These are phyloP conservation scores for Ogataea sp. DNA, from an alignment of 805 yeast species.

Conservation along the genomic window DNA sequence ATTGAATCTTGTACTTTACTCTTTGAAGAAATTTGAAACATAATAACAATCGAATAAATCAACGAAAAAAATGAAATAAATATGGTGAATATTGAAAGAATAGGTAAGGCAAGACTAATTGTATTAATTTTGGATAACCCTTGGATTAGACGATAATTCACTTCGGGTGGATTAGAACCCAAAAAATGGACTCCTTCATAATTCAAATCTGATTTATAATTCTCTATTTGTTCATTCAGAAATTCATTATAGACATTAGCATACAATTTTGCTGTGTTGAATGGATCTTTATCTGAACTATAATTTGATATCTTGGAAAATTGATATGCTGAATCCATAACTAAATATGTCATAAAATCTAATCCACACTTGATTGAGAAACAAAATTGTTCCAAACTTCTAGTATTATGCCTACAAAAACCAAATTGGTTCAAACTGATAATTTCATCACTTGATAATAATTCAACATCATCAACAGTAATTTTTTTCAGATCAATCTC, in stretches of 20 bases:
- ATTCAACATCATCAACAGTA: constrained; percentile 4
- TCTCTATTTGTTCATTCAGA: constrained; percentile 17
- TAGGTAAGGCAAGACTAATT: constrained; percentile 10
- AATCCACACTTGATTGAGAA: constrained; percentile 30
- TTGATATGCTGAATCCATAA: constrained; percentile 43
- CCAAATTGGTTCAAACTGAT: constrained; percentile 40
- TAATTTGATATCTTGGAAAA: constrained; percentile 32
- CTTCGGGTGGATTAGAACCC: constrained; percentile 2
- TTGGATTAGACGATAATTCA: background rate
- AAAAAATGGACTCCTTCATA: no score
- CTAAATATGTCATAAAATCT: constrained; percentile 37
- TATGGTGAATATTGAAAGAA: constrained; percentile 5
- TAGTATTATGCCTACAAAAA: constrained; percentile 34
- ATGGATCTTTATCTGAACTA: constrained; percentile 31
- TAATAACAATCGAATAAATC: constrained; percentile 9
- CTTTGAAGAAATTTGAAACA: constrained; percentile 9
- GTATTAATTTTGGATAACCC: background rate
- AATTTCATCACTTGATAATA: constrained; percentile 10
- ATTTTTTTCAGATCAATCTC: constrained; percentile 7
- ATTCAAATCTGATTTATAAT: no score
- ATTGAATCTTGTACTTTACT: constrained; percentile 4
- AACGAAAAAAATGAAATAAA: constrained; percentile 7
- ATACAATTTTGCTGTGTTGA: constrained; percentile 31
- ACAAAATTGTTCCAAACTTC: constrained; percentile 20
- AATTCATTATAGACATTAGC: constrained; percentile 30